Evolutionary conservation across 1,284 basidiomycete species (phyloP), one percentile per base, ranked within the genome.

Genomic region (Marasmius sp.): DNA sequence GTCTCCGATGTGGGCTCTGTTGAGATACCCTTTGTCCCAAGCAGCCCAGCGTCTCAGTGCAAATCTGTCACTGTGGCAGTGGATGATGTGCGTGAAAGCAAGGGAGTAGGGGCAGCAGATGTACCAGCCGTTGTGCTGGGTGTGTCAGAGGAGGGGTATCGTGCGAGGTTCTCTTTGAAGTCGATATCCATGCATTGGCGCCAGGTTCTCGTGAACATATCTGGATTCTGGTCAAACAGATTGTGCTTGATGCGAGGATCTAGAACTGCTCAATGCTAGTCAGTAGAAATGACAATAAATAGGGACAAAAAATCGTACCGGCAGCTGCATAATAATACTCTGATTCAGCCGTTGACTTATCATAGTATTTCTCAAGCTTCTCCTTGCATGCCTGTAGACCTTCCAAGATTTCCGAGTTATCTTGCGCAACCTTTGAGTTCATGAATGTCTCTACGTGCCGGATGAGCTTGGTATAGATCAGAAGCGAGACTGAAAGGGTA

Each of bases 281-380:
- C 8, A 20, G 6, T 34, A 6, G 36, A 22, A 56, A 16, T 38
- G n/a, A 37, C 6, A 38, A 22, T n/a, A 11, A 56, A 41, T 8
- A n/a, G n/a, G n/a, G n/a, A n/a, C n/a, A 10, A 6, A 56, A 38
- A 18, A 37, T 18, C 54, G 41, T 38, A 56, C 54, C 54, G 22
- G 54, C 54, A 8, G 54, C 54, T 11, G 38, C 54, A 39, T 56
- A 56, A 18, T 56, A 56, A 39, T 56, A 56, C 16, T 56, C 34
- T 11, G 54, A 56, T 18, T 56, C 54, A 6, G n/a, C 12, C 41
- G 54, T 56, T 6, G 16, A 38, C 54, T 56, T 56, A 18, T 56
- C 54, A 39, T 38, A 56, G 20, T 56, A 56, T 38, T 56, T 56
- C 37, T 56, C 54, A 14, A 56, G 37, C 18, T 56, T 56, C 20